phyloP scores from a whole-genome alignment of 208 protist species.

The Acanthamoeba quina region DNA sequence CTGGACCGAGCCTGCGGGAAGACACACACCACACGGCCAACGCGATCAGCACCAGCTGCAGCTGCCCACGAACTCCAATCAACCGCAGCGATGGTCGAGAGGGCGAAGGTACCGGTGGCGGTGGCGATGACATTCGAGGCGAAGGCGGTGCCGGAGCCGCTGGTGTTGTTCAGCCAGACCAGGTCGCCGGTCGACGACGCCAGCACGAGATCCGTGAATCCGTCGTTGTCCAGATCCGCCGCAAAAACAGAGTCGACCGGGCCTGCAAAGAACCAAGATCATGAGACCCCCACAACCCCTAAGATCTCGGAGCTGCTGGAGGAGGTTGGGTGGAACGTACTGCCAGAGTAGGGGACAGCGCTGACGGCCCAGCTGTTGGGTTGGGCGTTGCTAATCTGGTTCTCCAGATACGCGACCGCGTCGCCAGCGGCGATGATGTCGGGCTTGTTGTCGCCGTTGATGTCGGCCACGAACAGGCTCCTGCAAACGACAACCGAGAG shows the following conservation, averaged over 20 bases:
- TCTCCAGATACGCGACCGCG: not conserved
- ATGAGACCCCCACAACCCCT: too few species aligned
- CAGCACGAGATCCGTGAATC: not conserved
- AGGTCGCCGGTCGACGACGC: not conserved
- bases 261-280: not conserved
- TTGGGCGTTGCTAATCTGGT: not conserved
- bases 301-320: too few species aligned
- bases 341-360: not conserved
- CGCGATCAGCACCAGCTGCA: too few species aligned
- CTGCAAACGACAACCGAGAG: not conserved
- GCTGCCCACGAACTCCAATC: not conserved
- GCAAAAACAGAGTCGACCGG: not conserved
- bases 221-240: constrained; percentile 6
- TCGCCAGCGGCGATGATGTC: not conserved
- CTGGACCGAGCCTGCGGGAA: not conserved
- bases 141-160: not conserved
- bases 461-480: constrained; percentile 17
- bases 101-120: not conserved
- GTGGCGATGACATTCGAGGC: not conserved
- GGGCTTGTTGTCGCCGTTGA: constrained; percentile 1
- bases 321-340: not conserved
- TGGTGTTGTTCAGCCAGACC: constrained; percentile 30
- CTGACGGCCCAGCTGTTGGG: not conserved
- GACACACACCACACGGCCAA: not conserved
- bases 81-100: not conserved